Percentiles rank a stretch among this genome's conserved stretches.
Conservation (phyloP, 2,329 filamentous ascomycete species). For the Aspergillus fumigatus region DNA sequence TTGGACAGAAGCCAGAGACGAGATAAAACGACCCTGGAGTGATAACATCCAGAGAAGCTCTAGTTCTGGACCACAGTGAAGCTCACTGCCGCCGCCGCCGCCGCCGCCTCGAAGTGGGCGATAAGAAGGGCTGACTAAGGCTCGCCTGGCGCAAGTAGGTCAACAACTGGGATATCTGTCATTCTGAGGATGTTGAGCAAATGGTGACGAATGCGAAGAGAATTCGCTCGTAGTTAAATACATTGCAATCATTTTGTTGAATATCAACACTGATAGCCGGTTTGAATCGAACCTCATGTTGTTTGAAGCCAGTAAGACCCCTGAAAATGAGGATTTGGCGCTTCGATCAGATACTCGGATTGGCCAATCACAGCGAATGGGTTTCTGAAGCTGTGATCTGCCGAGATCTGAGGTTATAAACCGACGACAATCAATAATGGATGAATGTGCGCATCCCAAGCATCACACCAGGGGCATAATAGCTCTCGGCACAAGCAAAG, state of each 20-base stretch:
- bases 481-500: not conserved
- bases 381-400: not conserved
- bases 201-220: not conserved
- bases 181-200: not conserved
- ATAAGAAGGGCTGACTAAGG: not conserved
- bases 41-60: not conserved
- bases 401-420: not conserved
- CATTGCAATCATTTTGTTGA: not conserved
- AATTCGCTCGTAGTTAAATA: not conserved
- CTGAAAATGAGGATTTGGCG: not conserved
- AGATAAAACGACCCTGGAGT: not conserved
- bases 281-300: not conserved
- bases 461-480: not conserved
- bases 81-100: not conserved
- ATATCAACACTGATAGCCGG: not conserved
- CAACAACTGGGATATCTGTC: not conserved
- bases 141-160: not conserved
- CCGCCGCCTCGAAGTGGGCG: not conserved
- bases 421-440: not conserved
- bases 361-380: not conserved
- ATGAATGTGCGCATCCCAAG: not conserved
- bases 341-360: not conserved
- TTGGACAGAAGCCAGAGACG: not conserved
- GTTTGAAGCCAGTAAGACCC: not conserved
- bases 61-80: not conserved